Evolutionary conservation across 129 eudicot genomes (phyloP), one percentile per base, ranked within the genome.

Genomic region (Centaurea solstitialis): DNA sequence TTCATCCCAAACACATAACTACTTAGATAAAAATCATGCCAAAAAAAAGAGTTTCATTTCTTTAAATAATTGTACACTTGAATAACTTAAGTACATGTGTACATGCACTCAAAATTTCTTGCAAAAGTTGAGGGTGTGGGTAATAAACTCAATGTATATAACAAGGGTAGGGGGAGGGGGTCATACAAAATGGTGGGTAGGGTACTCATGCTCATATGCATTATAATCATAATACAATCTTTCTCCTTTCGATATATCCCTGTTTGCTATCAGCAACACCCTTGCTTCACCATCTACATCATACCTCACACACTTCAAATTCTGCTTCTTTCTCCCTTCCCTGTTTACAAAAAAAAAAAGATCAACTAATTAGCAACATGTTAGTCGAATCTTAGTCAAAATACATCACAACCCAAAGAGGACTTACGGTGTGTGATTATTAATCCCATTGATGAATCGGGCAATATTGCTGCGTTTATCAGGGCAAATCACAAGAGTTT

Each of bases 391-490:
- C 22, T 78, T 57, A 23, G 17, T 18, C 38, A 15, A 15, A 59
- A 50, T 11, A 57, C 11, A 37, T 68, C 18, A 43, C 72, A 69
- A 59, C 75, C 67, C n/a, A 68, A 28, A 70, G 37, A 73, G 35
- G 37, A 85, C 92, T 70, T 89, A 92, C 97, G 75, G 85, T 38
- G 96, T 90, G 74, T 94, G 90, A 84, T 94, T 94, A 78, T 94
- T 94, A 82, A 94, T 94, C 75, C 99, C 99, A 83, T 94, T 94
- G 83, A 94, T 92, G 73, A 90, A 94, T 8, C 97, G 90, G 40
- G 99, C 99, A 69, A 94, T 88, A 73, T 95, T 95, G 67, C 99
- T 92, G 7, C 91, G 91, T 75, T 92, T 95, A 78, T 95, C 99
- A 0, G 99, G 99, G 71, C 99, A 95, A 53, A 95, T 83, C 5